phyloP scores from a whole-genome alignment of 192 early-diverging fungal species.

The Dissophora globulifera region DNA sequence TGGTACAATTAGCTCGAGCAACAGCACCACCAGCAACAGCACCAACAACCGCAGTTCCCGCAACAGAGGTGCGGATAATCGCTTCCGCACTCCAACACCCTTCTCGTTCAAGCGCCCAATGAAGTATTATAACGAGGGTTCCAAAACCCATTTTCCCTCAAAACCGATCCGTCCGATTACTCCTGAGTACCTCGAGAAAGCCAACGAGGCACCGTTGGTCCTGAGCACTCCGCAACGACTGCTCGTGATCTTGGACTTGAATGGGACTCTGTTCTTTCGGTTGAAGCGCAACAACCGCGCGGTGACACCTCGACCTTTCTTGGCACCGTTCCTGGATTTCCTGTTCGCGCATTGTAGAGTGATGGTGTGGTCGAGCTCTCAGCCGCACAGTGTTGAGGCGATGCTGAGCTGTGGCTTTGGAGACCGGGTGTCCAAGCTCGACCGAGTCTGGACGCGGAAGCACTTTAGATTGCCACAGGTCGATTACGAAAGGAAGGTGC shows the following conservation, averaged over 20 bases:
- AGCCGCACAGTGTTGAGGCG: slow-evolving; percentile 61
- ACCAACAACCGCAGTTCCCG: too few species aligned
- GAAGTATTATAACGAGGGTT: slow-evolving; percentile 9
- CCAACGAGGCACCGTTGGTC: slow-evolving; percentile 17
- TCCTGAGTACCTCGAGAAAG: slow-evolving; percentile 17
- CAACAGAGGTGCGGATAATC: too few species aligned
- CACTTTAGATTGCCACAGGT: slow-evolving; percentile 58
- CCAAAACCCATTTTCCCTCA: slow-evolving; percentile 24
- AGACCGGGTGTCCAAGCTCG: slow-evolving; percentile 53
- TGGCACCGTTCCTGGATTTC: slow-evolving; percentile 68
- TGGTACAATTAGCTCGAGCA: too few species aligned
- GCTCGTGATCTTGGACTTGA: slow-evolving; percentile 76
- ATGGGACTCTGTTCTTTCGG: slow-evolving; percentile 73
- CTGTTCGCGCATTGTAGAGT: slow-evolving; percentile 69
- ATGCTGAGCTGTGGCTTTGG: slow-evolving; percentile 38
- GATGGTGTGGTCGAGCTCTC: slow-evolving; percentile 82
- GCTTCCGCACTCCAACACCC: too few species aligned
- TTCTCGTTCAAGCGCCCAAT: too few species aligned
- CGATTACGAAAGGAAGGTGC: slow-evolving; percentile 55
- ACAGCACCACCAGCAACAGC: too few species aligned
- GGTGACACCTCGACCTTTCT: slow-evolving; percentile 65
- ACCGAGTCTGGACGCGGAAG: slow-evolving; percentile 69
- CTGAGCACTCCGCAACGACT: slow-evolving; percentile 22
- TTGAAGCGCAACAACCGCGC: slow-evolving; percentile 17
- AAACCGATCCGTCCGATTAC: slow-evolving; percentile 32